phyloP scores from a whole-genome alignment of 192 early-diverging fungal genomes.

The Obelidium mucronatum region DNA sequence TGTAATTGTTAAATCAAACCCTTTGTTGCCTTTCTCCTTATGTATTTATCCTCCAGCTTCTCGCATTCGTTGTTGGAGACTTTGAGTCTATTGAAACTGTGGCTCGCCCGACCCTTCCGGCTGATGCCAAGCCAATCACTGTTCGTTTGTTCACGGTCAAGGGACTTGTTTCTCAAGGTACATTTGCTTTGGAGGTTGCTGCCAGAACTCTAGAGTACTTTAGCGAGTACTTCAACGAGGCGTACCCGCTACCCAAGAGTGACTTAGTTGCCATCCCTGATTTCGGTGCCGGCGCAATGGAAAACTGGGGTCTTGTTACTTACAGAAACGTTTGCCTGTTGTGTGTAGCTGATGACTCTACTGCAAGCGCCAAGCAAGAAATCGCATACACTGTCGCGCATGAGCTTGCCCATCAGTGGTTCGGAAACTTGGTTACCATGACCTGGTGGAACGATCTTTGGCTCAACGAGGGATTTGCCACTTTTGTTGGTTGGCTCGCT shows the following conservation, averaged over 20 bases:
- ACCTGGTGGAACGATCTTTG: conserved; percentile 94
- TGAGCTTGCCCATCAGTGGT: conserved; percentile 78
- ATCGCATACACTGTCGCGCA: conserved; percentile 93
- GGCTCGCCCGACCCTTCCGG: conserved; percentile 67
- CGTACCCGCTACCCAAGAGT: conserved; percentile 83
- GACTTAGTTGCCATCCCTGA: conserved; percentile 92
- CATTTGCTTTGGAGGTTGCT: conserved; percentile 83
- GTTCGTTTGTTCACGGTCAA: conserved; percentile 87
- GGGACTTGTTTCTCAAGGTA: conserved; percentile 80
- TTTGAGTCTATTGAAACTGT: conserved; percentile 89
- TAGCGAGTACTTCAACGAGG: conserved; percentile 84
- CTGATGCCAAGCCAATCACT: conserved; percentile 72
- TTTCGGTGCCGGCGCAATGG: conserved; percentile 75
- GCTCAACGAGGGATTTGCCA: conserved; percentile 98
- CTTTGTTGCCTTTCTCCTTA: not conserved
- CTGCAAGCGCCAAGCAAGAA: conserved; percentile 76
- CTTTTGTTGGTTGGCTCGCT: conserved; percentile 91
- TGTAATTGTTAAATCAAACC: conserved; percentile 63
- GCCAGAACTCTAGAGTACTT: conserved; percentile 82
- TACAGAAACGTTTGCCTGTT: conserved; percentile 85
- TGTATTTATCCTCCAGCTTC: conserved; percentile 49
- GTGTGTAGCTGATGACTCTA: conserved; percentile 82
- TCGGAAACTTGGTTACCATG: conserved; percentile 91
- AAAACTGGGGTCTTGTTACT: conserved; percentile 91
- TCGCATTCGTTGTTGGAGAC: conserved; percentile 93